phyloP scores from a whole-genome alignment of 225 moss, liverwort and hornwort species.

The Bryoerythrophyllum caledonicum region DNA sequence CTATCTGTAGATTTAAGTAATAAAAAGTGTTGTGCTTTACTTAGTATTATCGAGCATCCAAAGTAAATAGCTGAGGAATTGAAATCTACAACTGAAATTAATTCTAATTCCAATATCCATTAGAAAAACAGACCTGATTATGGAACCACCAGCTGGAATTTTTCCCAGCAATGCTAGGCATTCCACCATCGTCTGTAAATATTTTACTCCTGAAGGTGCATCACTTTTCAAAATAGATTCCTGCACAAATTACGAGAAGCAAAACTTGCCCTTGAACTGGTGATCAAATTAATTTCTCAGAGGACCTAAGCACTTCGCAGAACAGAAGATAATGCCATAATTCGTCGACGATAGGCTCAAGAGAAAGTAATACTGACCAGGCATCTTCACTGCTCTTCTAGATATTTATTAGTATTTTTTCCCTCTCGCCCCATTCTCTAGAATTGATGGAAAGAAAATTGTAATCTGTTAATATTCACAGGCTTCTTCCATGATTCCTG shows the following conservation, averaged over 20 bases:
- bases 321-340: constrained; percentile 14
- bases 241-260: constrained; percentile 44
- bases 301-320: constrained; percentile 1
- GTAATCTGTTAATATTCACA: not conserved
- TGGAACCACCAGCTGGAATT: constrained; percentile 75
- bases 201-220: constrained; percentile 70
- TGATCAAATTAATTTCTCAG: not conserved
- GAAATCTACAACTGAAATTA: not conserved
- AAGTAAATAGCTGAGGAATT: not conserved
- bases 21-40: not conserved
- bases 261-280: not conserved
- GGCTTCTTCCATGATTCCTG: not conserved
- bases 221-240: constrained; percentile 83
- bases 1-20: not conserved
- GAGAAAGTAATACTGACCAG: constrained; percentile 14
- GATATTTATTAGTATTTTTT: not conserved
- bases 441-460: not conserved
- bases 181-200: constrained; percentile 90
- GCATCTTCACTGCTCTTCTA: not conserved
- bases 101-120: constrained; percentile 4
- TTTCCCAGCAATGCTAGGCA: constrained; percentile 79
- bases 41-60: constrained; percentile 3
- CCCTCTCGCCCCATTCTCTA: constrained; percentile 6
- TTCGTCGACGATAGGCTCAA: constrained; percentile 12
- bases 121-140: constrained; percentile 64